phyloP scores from a whole-genome alignment of 2,329 filamentous ascomycete species.

The Emmonsiellopsis sp. region DNA sequence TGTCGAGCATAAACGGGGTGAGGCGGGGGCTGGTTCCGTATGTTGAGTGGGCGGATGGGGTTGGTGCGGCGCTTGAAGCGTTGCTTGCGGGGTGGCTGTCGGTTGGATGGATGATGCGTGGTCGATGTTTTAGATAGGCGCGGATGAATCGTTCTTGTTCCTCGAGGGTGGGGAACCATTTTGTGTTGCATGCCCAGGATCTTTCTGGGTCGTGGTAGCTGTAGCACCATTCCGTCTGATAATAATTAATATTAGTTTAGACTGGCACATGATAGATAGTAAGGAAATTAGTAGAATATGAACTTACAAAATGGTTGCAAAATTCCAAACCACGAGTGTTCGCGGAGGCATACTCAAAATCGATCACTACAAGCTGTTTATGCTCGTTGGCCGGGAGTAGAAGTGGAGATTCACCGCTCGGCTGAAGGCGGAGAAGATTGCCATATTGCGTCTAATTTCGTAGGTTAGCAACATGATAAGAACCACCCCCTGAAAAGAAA shows the following conservation, averaged over 20 bases:
- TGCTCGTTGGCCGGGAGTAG: constrained; percentile 85
- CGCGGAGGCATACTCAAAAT: constrained; percentile 93
- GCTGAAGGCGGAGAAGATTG: constrained; percentile 78
- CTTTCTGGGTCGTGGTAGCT: constrained; percentile 73
- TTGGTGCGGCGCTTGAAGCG: constrained; percentile 14
- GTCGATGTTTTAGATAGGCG: constrained; percentile 76
- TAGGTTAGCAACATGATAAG: constrained; percentile 10
- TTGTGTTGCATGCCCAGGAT: constrained; percentile 59
- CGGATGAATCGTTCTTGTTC: constrained; percentile 79
- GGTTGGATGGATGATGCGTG: constrained; percentile 36
- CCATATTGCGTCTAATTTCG: constrained; percentile 79
- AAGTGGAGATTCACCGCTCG: constrained; percentile 66
- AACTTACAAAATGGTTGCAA: constrained; percentile 81
- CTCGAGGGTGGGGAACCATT: constrained; percentile 64
- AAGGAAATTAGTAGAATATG: neutral
- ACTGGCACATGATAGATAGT: neutral
- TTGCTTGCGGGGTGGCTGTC: constrained; percentile 34
- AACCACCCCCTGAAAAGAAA: neutral
- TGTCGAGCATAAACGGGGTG: constrained; percentile 71
- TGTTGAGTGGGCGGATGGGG: constrained; percentile 20
- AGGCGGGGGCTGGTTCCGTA: constrained; percentile 27
- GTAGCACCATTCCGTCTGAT: constrained; percentile 83
- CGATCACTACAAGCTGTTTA: constrained; percentile 93
- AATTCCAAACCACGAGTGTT: constrained; percentile 85
- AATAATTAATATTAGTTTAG: neutral